phyloP scores from a whole-genome alignment of 2,329 filamentous ascomycete species.

The Trichoderma cornu-damae region DNA sequence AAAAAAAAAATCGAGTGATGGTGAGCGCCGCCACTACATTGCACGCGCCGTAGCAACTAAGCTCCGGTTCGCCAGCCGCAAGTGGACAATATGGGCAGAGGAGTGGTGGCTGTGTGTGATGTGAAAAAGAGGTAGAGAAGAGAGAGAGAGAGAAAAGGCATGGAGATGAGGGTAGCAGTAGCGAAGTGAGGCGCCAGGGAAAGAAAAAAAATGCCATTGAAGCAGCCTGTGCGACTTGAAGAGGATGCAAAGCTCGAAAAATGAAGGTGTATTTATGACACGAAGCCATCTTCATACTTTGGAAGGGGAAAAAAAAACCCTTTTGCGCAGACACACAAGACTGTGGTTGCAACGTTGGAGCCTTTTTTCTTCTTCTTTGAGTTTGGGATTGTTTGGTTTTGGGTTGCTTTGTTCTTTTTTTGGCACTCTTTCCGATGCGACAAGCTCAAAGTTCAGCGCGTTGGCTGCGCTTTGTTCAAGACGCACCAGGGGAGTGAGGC shows the following conservation, averaged over 20 bases:
- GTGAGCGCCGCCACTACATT: neutral
- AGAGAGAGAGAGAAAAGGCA: constrained; percentile 16
- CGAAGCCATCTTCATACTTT: constrained; percentile 35
- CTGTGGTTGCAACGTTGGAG: constrained; percentile 27
- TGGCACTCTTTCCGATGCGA: no score
- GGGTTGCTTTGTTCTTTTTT: no score
- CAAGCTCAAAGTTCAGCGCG: constrained; percentile 20
- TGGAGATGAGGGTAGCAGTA: constrained; percentile 22
- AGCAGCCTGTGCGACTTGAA: constrained; percentile 29
- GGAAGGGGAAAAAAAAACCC: no score
- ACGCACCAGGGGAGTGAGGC: constrained; percentile 6
- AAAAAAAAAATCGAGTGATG: neutral
- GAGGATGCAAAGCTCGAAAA: constrained; percentile 35
- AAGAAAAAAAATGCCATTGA: constrained; percentile 34
- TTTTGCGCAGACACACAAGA: constrained; percentile 26
- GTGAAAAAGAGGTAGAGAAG: constrained; percentile 14
- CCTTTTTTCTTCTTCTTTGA: constrained; percentile 17
- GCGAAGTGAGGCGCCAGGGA: constrained; percentile 26
- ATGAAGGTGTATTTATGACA: no score
- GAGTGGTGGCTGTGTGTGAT: no score
- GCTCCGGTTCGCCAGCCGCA: neutral
- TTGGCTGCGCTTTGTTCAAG: neutral
- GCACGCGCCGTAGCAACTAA: neutral
- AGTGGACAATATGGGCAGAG: neutral
- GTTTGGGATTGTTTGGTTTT: no score